phyloP scores from a whole-genome alignment of 257 asterid genomes.

The Przewalskia tangutica region DNA sequence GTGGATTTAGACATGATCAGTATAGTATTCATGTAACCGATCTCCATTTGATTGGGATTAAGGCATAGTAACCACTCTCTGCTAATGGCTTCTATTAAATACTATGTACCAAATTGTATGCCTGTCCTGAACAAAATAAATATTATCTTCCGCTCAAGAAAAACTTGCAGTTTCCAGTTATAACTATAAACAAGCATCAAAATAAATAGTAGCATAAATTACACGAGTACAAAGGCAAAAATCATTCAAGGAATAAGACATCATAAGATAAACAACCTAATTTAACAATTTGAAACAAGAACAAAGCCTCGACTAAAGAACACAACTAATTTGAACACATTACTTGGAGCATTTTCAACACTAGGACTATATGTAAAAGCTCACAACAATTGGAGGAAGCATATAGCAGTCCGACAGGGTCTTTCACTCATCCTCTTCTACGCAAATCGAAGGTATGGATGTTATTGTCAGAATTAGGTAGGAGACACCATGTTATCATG shows the following conservation, averaged over 20 bases:
- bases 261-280: background rate
- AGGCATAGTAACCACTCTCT: background rate
- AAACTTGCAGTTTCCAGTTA: background rate
- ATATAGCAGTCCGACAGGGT: background rate
- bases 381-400: conserved; percentile 1
- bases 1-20: background rate
- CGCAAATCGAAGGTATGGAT: background rate
- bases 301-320: background rate
- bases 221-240: background rate
- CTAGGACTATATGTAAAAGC: background rate
- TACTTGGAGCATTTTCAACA: background rate
- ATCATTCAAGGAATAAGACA: background rate
- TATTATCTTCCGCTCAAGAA: background rate
- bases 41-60: background rate
- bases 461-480: background rate
- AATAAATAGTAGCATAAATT: background rate
- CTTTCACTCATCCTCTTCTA: background rate
- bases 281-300: background rate
- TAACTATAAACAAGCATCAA: background rate
- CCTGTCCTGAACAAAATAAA: background rate
- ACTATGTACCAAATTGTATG: background rate
- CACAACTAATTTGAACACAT: background rate
- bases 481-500: background rate
- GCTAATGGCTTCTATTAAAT: background rate
- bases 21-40: background rate